A percentile compares a stretch with the other conserved stretches of the same genome.
phyloP scores from a whole-genome alignment of 1,284 basidiomycete genomes.

The Grifola frondosa region DNA sequence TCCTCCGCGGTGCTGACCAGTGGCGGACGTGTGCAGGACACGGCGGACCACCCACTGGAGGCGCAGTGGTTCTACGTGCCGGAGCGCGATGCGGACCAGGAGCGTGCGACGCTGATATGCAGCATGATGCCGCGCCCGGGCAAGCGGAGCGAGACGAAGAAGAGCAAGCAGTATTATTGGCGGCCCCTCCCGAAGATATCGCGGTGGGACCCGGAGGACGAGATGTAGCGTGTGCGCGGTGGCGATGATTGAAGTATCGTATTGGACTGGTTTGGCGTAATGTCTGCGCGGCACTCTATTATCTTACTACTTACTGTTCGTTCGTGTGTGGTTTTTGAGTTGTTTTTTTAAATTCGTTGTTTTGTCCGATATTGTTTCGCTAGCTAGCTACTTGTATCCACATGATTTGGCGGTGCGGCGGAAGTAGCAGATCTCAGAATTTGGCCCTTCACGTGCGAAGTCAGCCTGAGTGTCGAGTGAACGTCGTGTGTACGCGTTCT shows the following conservation, averaged over 20 bases:
- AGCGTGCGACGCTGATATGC: conserved; percentile 60
- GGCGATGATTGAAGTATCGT: background rate
- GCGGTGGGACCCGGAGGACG: conserved; percentile 35
- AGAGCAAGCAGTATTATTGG: conserved; percentile 82
- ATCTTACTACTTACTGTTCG: no score
- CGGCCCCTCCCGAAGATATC: conserved; percentile 45
- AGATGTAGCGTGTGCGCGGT: conserved; percentile 18
- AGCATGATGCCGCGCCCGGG: conserved; percentile 73
- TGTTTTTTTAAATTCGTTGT: no score
- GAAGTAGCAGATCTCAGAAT: no score
- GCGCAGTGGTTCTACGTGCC: conserved; percentile 78
- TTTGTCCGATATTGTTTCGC: no score
- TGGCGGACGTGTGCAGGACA: conserved; percentile 38
- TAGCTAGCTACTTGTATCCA: no score
- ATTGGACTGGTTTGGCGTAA: no score
- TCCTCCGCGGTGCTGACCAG: conserved; percentile 4
- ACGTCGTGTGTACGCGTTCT: no score
- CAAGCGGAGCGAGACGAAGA: conserved; percentile 72
- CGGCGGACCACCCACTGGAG: conserved; percentile 51
- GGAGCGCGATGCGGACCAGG: conserved; percentile 65
- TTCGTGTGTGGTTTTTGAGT: no score
- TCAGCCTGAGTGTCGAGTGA: no score
- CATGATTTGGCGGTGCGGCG: no score
- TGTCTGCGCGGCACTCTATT: no score
- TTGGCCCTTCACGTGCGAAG: no score